Percentiles rank a stretch among this genome's conserved stretches.
phyloP scores from a whole-genome alignment of 2,329 filamentous ascomycete species.

The Trichophyton benhamiae region DNA sequence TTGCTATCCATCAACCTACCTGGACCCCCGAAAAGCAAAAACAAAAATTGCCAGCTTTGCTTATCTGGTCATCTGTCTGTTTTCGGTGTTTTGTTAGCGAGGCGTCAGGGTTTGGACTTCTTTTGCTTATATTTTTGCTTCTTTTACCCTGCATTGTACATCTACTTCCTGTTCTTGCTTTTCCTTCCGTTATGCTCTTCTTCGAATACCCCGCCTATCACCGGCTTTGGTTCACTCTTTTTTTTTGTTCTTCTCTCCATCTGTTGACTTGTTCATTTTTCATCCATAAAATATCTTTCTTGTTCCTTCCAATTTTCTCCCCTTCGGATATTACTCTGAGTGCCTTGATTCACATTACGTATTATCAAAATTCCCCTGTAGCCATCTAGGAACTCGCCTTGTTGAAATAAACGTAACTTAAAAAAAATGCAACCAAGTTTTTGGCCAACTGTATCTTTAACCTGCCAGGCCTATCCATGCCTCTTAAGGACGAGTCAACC shows the following conservation, averaged over 20 bases:
- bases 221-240: background rate
- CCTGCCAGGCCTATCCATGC: background rate
- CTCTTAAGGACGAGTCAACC: background rate
- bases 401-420: background rate
- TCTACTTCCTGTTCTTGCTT: background rate
- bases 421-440: background rate
- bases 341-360: background rate
- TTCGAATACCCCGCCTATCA: background rate
- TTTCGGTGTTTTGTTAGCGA: background rate
- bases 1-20: background rate
- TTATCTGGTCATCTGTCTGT: background rate
- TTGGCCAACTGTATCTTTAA: background rate
- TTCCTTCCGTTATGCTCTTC: background rate
- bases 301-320: background rate
- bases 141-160: background rate
- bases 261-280: background rate
- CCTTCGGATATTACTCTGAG: background rate
- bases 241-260: background rate
- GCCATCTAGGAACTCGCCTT: background rate
- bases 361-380: background rate
- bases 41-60: background rate
- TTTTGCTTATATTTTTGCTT: background rate
- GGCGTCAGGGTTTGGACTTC: background rate
- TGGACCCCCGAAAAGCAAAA: background rate
- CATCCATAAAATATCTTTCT: background rate